Conservation (phyloP, 768 basidiomycete genomes). For the Tulasnella sp. region DNA sequence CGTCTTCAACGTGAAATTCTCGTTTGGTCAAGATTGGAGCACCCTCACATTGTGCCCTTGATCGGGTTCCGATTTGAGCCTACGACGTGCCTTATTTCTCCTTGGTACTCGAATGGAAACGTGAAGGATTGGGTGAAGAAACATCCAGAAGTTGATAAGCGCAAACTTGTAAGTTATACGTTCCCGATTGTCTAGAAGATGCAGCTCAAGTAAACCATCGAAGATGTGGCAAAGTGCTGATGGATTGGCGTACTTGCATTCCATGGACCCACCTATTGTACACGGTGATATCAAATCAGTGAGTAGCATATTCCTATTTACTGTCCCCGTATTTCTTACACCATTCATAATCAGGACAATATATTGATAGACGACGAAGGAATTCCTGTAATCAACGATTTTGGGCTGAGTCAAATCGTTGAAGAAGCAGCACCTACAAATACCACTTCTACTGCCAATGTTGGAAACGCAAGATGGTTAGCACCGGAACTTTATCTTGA, state of each 20-base stretch:
- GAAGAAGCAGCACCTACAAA: background rate
- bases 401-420: background rate
- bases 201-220: too few relatives aligned
- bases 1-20: too few relatives aligned
- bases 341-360: too few relatives aligned
- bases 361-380: constrained; percentile 3
- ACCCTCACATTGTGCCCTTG: background rate
- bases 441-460: background rate
- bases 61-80: background rate
- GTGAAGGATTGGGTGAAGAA: background rate
- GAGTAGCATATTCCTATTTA: too few relatives aligned
- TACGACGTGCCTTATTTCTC: background rate
- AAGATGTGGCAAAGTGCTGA: too few relatives aligned
- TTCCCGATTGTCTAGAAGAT: too few relatives aligned
- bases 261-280: too few relatives aligned
- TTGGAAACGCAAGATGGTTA: background rate
- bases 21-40: background rate
- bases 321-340: too few relatives aligned
- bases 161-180: too few relatives aligned
- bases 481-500: constrained; percentile 3
- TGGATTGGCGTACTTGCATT: too few relatives aligned
- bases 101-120: background rate
- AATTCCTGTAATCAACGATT: background rate
- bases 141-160: too few relatives aligned
- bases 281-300: too few relatives aligned